Evolutionary conservation across 1,139 yeast genomes (phyloP).

Genomic region (Candida anutae): DNA sequence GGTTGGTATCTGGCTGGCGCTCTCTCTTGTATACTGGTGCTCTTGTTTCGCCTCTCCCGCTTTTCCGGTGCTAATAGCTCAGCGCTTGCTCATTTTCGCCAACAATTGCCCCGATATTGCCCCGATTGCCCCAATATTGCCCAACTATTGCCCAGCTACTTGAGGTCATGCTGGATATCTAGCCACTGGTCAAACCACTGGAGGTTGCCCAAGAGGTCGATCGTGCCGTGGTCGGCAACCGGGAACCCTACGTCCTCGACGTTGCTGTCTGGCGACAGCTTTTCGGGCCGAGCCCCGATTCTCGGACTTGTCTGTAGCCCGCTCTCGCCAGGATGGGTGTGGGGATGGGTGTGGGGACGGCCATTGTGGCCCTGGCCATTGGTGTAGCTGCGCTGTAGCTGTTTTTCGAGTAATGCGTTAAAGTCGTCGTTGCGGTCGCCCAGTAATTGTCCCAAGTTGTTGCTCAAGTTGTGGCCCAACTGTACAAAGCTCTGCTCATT

Average conservation of each 20-base stretch:
- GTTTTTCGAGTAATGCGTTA: slow-evolving; percentile 15
- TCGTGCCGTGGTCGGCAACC: slow-evolving; percentile 3
- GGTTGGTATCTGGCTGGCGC: too few species aligned
- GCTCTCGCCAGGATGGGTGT: too few species aligned
- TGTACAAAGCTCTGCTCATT: slow-evolving; percentile 43
- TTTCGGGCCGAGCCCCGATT: too few species aligned
- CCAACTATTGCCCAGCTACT: neutral
- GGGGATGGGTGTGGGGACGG: too few species aligned
- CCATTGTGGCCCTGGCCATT: too few species aligned
- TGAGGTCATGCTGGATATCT: slow-evolving; percentile 20
- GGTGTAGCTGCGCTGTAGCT: slow-evolving; percentile 14
- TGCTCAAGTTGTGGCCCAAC: slow-evolving; percentile 20
- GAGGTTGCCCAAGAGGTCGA: slow-evolving; percentile 34
- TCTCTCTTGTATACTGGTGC: too few species aligned
- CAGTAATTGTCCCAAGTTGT: slow-evolving; percentile 22
- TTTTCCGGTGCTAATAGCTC: too few species aligned
- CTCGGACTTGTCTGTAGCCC: too few species aligned
- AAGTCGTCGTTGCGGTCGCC: slow-evolving; percentile 11
- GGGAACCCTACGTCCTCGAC: too few species aligned
- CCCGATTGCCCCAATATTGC: neutral
- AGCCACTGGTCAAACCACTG: slow-evolving; percentile 55
- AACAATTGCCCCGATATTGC: neutral
- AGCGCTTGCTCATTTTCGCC: too few species aligned
- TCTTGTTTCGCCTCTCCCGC: too few species aligned
- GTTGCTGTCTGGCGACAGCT: too few species aligned